Base-by-base conservation (phyloP, 1,284 basidiomycete genomes). In the Rhodotorula sp. region DNA sequence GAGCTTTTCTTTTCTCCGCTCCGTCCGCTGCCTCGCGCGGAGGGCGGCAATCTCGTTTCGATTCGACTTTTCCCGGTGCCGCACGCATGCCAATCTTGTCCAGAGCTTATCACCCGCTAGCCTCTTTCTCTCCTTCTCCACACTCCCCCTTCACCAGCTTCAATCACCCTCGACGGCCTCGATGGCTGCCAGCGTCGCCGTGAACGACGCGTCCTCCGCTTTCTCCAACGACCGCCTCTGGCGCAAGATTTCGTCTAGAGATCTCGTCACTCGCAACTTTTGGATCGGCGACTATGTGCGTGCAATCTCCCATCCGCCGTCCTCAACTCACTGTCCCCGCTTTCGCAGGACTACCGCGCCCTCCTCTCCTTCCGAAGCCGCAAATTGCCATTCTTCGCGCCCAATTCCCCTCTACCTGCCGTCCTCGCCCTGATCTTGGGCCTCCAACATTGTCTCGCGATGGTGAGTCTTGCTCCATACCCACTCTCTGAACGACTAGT, bases 381-480 rank as follows among this genome's bases (percentile, higher is more conserved):
- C 19, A 59, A 61, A 30, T 22, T 65, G 19, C 62, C 58, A 6
- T 69, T 69, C 67, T 69, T 65, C 49, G 62, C 34, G 5, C 53
- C 67, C 7, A 47, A 65, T 17, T 52, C 61, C 20, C 36, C 22
- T 13, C 54, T 69, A 0, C 67, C 67, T 1, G 59, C 62, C 39
- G 13, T 65, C n/a, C 55, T 69, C 29, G 59, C 59, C 13, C n/a
- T 69, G 15, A 22, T 69, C 0, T 54, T 69, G 4, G 78, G 79
- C 1, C 52, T 79, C 0, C 78, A 79, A 51, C 78, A 79, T 39
- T 68, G 69, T 0, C 71, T 79, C 0, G 78, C 79, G 30, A 79
- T 79, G 78, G 60, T 13, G 36, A 36, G 36, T 36, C 36, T 13
- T 13, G 8, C 36, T 36, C 36, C 36, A 13, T 13, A 13, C 36